phyloP scores from a whole-genome alignment of 2,329 filamentous ascomycete genomes.

The Trichophyton rubrum region DNA sequence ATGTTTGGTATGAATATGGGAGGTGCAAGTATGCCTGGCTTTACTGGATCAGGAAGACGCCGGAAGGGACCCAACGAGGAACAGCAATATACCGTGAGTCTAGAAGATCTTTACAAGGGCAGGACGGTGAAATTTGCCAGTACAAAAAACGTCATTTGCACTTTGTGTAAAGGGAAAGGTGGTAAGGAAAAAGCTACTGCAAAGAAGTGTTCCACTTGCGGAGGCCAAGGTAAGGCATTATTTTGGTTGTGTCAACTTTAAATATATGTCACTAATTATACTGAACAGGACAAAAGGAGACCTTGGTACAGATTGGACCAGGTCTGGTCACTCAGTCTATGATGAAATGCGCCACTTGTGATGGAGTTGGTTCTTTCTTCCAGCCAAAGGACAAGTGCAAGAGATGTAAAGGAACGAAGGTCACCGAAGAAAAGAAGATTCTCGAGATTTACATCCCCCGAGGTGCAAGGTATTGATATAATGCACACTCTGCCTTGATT shows the following conservation, averaged over 20 bases:
- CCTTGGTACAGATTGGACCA: slow-evolving; percentile 71
- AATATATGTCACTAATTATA: neutral
- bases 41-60: slow-evolving; percentile 44
- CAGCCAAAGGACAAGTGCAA: slow-evolving; percentile 97
- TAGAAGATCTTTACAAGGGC: slow-evolving; percentile 96
- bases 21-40: slow-evolving; percentile 33
- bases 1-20: slow-evolving; percentile 58
- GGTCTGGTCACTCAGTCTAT: slow-evolving; percentile 73
- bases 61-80: slow-evolving; percentile 14
- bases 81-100: slow-evolving; percentile 59
- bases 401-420: slow-evolving; percentile 92
- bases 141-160: slow-evolving; percentile 86
- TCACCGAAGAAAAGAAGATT: slow-evolving; percentile 78
- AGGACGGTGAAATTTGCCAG: slow-evolving; percentile 96
- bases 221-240: slow-evolving; percentile 49
- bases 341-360: slow-evolving; percentile 69
- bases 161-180: slow-evolving; percentile 73
- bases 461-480: slow-evolving; percentile 49
- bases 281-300: slow-evolving; percentile 52
- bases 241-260: neutral
- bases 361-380: slow-evolving; percentile 72
- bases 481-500: neutral
- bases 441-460: slow-evolving; percentile 92
- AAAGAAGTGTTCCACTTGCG: slow-evolving; percentile 69
- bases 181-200: slow-evolving; percentile 87